These are phyloP conservation scores for Trichoderma lentiforme DNA, from an alignment of 2,329 filamentous ascomycete species.

Conservation along the genomic window DNA sequence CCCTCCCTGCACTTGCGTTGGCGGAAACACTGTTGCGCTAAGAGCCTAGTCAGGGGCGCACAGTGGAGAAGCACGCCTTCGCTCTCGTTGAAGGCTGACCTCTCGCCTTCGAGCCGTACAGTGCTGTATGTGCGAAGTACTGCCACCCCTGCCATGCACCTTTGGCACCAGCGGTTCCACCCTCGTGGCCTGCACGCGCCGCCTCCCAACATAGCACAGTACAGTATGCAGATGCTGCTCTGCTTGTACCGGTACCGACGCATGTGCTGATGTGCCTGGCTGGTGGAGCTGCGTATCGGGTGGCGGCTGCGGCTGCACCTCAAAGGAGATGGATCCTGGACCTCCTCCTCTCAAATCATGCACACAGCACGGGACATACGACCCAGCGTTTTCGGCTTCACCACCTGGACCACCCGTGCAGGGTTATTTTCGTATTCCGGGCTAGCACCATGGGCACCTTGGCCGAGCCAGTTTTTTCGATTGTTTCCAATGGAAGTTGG, in stretches of 20 bases:
- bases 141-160: neutral
- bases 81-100: neutral
- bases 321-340: slow-evolving; percentile 17
- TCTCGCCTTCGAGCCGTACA: neutral
- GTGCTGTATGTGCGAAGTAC: neutral
- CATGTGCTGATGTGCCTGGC: slow-evolving; percentile 3
- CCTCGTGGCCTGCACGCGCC: neutral
- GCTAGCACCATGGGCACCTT: slow-evolving; percentile 10
- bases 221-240: slow-evolving; percentile 2
- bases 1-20: slow-evolving; percentile 15
- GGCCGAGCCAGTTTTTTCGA: neutral
- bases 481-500: slow-evolving; percentile 6
- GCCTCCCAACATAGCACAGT: neutral
- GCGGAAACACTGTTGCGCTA: slow-evolving; percentile 17
- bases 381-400: slow-evolving; percentile 12
- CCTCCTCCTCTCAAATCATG: slow-evolving; percentile 15
- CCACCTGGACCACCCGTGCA: slow-evolving; percentile 14
- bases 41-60: slow-evolving; percentile 15
- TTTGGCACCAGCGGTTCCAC: slow-evolving; percentile 10
- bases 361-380: slow-evolving; percentile 9
- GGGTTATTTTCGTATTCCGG: slow-evolving; percentile 23
- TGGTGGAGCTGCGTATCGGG: slow-evolving; percentile 1
- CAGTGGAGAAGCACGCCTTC: slow-evolving; percentile 13
- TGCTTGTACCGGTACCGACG: slow-evolving; percentile 6
- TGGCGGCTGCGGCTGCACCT: slow-evolving; percentile 16